phyloP scores from a whole-genome alignment of 2,329 filamentous ascomycete genomes.

The Magnaporthiopsis rhizophila region DNA sequence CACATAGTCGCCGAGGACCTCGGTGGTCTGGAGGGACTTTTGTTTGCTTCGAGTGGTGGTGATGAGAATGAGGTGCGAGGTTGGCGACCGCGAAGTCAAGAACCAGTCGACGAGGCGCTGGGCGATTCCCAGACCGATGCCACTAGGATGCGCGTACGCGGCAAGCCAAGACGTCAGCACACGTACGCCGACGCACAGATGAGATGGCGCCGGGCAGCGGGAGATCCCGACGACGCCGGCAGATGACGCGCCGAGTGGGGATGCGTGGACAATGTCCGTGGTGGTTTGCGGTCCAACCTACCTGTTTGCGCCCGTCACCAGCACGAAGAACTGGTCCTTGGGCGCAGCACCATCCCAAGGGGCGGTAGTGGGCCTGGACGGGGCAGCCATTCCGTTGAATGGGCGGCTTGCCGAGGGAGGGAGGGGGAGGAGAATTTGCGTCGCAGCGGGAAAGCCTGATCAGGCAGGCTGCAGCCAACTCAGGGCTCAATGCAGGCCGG shows the following conservation, averaged over 20 bases:
- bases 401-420: too few species aligned
- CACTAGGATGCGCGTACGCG: conserved; percentile 41
- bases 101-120: conserved; percentile 87
- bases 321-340: conserved; percentile 48
- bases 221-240: background rate
- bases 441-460: background rate
- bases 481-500: background rate
- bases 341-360: conserved; percentile 26
- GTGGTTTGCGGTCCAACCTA: conserved; percentile 27
- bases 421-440: background rate
- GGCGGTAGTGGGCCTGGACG: conserved; percentile 11
- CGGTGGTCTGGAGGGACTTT: conserved; percentile 69
- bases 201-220: background rate
- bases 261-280: background rate
- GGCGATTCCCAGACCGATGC: conserved; percentile 77
- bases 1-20: conserved; percentile 55
- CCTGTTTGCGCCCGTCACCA: conserved; percentile 86
- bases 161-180: background rate
- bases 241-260: too few species aligned
- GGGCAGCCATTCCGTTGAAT: conserved; percentile 1
- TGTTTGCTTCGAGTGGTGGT: conserved; percentile 69
- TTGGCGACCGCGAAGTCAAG: conserved; percentile 57
- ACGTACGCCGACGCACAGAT: background rate
- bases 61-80: conserved; percentile 67
- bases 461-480: background rate